These are phyloP conservation scores for Balamuthia mandrillaris DNA, from an alignment of 208 protist species.

Conservation along the genomic window DNA sequence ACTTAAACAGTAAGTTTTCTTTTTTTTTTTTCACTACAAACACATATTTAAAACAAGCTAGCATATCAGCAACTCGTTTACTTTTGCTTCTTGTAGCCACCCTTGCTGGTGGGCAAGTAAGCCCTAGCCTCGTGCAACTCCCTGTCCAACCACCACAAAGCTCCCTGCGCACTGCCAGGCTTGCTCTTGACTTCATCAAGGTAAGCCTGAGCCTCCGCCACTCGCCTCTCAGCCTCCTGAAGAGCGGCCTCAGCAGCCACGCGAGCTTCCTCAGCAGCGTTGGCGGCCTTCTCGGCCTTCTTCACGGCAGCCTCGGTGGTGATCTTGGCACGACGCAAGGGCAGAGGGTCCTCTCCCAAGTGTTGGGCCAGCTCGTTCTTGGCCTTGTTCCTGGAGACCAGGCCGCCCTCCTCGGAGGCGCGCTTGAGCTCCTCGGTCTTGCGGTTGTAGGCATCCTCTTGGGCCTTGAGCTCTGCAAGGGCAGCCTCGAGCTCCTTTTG, in stretches of 20 bases:
- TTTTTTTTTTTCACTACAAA: no score
- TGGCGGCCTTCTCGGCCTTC: not conserved
- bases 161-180: not conserved
- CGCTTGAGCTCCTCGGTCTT: slow-evolving; percentile 6
- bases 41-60: no score
- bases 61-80: no score
- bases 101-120: slow-evolving; percentile 44
- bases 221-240: not conserved
- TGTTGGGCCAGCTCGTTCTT: no score
- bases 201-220: slow-evolving; percentile 34
- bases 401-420: not conserved
- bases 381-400: slow-evolving; percentile 23
- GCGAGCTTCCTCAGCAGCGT: not conserved
- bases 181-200: slow-evolving; percentile 43
- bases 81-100: not conserved
- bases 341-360: no score
- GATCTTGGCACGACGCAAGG: no score
- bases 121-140: slow-evolving; percentile 48
- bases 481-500: slow-evolving; percentile 30
- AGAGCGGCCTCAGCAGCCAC: not conserved
- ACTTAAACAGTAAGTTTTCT: no score
- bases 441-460: slow-evolving; percentile 9
- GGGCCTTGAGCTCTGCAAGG: slow-evolving; percentile 28
- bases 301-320: not conserved
- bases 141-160: slow-evolving; percentile 51